Base-by-base conservation (phyloP, 2,329 filamentous ascomycete species). In the Epichloe coenophiala region DNA sequence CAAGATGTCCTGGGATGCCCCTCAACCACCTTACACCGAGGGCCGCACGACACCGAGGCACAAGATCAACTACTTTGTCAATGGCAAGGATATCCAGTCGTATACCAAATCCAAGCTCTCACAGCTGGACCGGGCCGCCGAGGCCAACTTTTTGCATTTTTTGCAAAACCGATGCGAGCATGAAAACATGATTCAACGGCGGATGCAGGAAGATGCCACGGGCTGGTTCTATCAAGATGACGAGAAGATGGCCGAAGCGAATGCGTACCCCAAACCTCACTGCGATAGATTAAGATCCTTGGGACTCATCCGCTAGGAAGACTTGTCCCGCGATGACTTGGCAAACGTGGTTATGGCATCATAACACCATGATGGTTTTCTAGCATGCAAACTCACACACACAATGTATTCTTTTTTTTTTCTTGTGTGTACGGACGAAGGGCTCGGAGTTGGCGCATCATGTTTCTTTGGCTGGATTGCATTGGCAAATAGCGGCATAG, bases 191-290 rank as follows among this genome's bases (percentile, higher is more conserved):
- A 71, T 77, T 48, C 77, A 83, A 65, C 76, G 81, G 61, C 74
- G 81, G 56, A 72, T 89, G 66, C 73, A 82, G 55, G 81, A 95
- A 56, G 83, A 87, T 45, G 89, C 90, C 0, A 81, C 86, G 59
- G 90, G 90, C 3, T 95, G 89, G 85, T 88, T 95, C 62, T 89
- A 81, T 65, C 80, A 82, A 50, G 88, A 96, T 60, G 74, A 81
- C 48, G 83, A 83, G 55, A 89, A 88, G 72, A 80, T 95, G 80
- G 78, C 83, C 54, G 67, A 80, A 52, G 90, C 90, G 33, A 67
- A 74, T 36, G 65, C 67, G 17, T 75, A 70, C 54, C 68, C 71
- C 54, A 75, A 73, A 71, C 70, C 70, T 15, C 71, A 71, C 50
- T 83, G 80, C 60, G 65, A 72, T 54, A 68, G 75, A 55, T 63